Base-by-base conservation (phyloP, 2,329 filamentous ascomycete species). In the Botrytis fabae region DNA sequence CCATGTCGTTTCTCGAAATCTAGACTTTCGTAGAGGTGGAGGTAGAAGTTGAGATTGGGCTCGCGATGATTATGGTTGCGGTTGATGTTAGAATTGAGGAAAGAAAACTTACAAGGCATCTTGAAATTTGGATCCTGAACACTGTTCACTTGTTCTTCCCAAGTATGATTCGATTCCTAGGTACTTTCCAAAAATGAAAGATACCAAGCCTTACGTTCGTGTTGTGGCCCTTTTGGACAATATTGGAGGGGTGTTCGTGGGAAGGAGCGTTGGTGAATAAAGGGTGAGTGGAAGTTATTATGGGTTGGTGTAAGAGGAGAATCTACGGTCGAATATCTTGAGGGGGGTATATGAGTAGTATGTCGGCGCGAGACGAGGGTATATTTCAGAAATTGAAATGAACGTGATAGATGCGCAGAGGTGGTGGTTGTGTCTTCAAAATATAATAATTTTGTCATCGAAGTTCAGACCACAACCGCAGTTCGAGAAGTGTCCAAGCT, bases 71-170 rank as follows among this genome's bases (percentile, higher is more conserved):
- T 48, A 44, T 10, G 42, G 62, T 64, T 64, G 20, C 2, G 22
- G 42, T 48, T 65, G 44, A 25, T 22, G 51, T 60, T 35, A 28
- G 40, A 48, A 48, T 42, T 20, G 59, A 64, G 44, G 46, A 40
- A 38, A 61, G 63, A 10, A 35, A 28, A 71, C 69, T 71, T 65
- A 71, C 69, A n/a, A 71, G 69, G 69, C 69, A 71, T 71, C 18
- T 51, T 71, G 69, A 32, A 4, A 42, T 25, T 28, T 64, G 12
- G 20, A 25, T 57, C 2, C 20, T 46, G 54, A 69, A 68, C 35
- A 20, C 9, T 44, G 61, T 69, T 61, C 54, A 69, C 51, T 61
- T 2, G n/a, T 54, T 35, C 60, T 65, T 54, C 9, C 69, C 38
- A 54, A 64, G n/a, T 71, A 42, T 51, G 69, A 44, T 44, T 57